A percentile compares a stretch with the other conserved stretches of the same genome.
Evolutionary conservation across 2,329 filamentous ascomycete genomes (phyloP).

Genomic region (Sodiomyces alkalinus): DNA sequence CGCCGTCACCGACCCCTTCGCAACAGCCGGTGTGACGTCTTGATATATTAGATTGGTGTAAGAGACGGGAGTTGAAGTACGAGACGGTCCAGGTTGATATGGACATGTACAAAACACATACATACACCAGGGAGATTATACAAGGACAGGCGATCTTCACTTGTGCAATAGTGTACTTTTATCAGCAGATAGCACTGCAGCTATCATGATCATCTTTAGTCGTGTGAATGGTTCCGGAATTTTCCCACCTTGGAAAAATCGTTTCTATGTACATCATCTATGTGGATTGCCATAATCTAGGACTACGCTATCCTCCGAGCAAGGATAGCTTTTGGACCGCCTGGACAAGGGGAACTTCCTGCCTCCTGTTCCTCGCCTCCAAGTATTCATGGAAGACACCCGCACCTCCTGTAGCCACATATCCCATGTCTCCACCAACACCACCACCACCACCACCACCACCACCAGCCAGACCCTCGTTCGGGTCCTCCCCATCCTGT

Average conservation of each 20-base stretch:
- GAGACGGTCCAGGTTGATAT: too few relatives aligned
- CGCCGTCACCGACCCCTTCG: not conserved
- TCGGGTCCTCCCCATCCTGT: constrained; percentile 9
- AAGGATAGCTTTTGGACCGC: constrained; percentile 33
- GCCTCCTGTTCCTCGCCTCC: constrained; percentile 26
- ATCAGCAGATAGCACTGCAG: constrained; percentile 3
- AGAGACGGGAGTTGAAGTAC: too few relatives aligned
- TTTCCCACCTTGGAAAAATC: too few relatives aligned
- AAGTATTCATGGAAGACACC: constrained; percentile 37
- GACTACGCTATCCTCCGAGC: constrained; percentile 25
- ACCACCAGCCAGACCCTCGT: constrained; percentile 7
- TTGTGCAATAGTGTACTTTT: constrained; percentile 10
- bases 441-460: too few relatives aligned
- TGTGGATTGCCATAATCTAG: too few relatives aligned
- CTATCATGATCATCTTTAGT: not conserved
- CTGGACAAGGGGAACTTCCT: constrained; percentile 32
- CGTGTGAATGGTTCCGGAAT: too few relatives aligned
- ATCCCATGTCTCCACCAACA: constrained; percentile 16
- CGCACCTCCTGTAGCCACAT: constrained; percentile 28
- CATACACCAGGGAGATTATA: not conserved
- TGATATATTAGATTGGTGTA: too few relatives aligned
- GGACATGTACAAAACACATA: not conserved
- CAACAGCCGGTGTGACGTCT: too few relatives aligned
- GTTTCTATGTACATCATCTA: not conserved
- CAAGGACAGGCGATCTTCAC: constrained; percentile 1